These are phyloP conservation scores for Williopsis jadinii DNA, from an alignment of 1,139 yeast genomes.

Conservation along the genomic window DNA sequence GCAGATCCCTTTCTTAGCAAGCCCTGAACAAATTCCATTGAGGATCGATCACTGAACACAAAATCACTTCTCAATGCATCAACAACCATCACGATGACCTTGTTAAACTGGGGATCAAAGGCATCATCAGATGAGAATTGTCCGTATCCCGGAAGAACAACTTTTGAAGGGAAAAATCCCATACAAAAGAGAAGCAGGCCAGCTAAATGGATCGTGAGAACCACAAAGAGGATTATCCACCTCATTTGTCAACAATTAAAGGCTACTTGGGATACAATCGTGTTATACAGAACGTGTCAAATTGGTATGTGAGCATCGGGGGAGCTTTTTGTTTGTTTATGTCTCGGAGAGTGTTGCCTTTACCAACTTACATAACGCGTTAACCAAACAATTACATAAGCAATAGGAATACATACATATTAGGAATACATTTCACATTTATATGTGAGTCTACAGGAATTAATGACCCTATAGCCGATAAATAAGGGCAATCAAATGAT, in stretches of 20 bases:
- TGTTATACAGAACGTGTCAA: too few species aligned
- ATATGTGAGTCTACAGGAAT: too few species aligned
- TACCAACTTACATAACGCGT: too few species aligned
- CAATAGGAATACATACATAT: too few species aligned
- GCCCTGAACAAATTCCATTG: conserved; percentile 61
- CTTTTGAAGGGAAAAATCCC: conserved; percentile 90
- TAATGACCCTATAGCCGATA: too few species aligned
- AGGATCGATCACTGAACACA: conserved; percentile 54
- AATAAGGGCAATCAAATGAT: too few species aligned
- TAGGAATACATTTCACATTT: too few species aligned
- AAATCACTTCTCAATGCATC: conserved; percentile 94
- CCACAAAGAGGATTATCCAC: background rate
- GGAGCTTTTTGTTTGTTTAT: too few species aligned
- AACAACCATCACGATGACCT: conserved; percentile 73
- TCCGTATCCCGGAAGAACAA: conserved; percentile 51
- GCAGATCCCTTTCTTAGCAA: conserved; percentile 65
- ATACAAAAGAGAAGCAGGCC: conserved; percentile 49
- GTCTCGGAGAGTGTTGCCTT: too few species aligned
- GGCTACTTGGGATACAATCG: too few species aligned
- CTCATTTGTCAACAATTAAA: background rate
- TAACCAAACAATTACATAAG: too few species aligned
- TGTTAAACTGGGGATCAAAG: conserved; percentile 50
- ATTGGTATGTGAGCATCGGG: too few species aligned
- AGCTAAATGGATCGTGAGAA: conserved; percentile 9
- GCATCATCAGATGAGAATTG: conserved; percentile 13